Percentiles rank a stretch among this genome's conserved stretches.
Conservation (phyloP, 2,329 filamentous ascomycete genomes). For the Monosporascus sp. region DNA sequence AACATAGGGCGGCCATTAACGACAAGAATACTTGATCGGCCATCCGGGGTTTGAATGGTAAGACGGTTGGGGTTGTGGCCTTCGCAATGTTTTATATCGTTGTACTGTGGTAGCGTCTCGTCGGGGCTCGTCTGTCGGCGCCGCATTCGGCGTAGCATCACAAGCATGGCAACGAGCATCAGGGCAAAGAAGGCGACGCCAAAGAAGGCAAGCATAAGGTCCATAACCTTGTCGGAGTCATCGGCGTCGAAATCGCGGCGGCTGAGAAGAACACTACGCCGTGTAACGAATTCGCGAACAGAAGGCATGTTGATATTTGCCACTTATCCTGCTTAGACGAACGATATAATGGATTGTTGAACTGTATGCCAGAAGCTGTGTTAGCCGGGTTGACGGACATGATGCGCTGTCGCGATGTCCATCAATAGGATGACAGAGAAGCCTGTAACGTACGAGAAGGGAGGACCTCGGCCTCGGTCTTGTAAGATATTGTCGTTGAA, state of each 20-base stretch:
- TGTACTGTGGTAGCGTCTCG: slow-evolving; percentile 64
- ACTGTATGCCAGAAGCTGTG: slow-evolving; percentile 14
- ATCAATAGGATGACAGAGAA: neutral
- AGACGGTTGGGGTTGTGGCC: slow-evolving; percentile 50
- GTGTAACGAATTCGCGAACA: slow-evolving; percentile 33
- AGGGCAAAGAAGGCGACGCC: slow-evolving; percentile 71
- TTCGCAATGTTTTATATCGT: slow-evolving; percentile 50
- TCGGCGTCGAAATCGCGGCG: slow-evolving; percentile 37
- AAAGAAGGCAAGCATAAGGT: slow-evolving; percentile 75
- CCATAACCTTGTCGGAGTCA: slow-evolving; percentile 58
- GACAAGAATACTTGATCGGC: slow-evolving; percentile 67
- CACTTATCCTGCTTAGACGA: slow-evolving; percentile 12
- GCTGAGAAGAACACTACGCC: slow-evolving; percentile 39
- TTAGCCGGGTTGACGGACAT: slow-evolving; percentile 11
- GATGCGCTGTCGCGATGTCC: neutral
- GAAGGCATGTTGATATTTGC: slow-evolving; percentile 23
- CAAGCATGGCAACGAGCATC: slow-evolving; percentile 60
- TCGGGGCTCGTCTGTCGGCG: slow-evolving; percentile 42
- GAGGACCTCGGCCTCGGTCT: slow-evolving; percentile 19
- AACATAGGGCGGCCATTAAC: slow-evolving; percentile 72
- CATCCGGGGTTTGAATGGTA: slow-evolving; percentile 54
- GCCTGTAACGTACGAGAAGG: slow-evolving; percentile 22
- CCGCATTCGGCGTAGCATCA: slow-evolving; percentile 65
- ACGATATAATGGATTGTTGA: slow-evolving; percentile 16
- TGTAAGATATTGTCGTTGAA: slow-evolving; percentile 18